Conservation (phyloP, 176 grass and related monocot genomes). For the Aegilops longissima region DNA sequence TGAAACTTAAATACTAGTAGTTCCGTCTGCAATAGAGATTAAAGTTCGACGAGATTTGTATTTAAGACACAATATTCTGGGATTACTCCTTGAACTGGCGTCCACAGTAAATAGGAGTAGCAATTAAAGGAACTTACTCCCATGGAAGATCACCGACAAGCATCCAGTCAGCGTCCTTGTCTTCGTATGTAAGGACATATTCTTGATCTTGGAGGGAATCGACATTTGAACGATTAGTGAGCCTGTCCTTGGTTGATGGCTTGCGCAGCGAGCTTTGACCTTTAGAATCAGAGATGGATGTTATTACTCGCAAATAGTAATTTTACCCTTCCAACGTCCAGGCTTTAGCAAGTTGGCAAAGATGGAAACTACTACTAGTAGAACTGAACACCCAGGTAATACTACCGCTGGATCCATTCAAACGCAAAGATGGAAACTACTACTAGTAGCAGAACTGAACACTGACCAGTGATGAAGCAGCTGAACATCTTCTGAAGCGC, state of each 20-base stretch:
- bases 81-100: neutral
- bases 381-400: neutral
- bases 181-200: constrained; percentile 76
- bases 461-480: constrained; percentile 71
- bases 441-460: too few relatives aligned
- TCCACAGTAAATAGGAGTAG: neutral
- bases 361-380: neutral
- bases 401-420: neutral
- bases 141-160: constrained; percentile 80
- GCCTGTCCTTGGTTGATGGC: constrained; percentile 42
- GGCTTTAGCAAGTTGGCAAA: neutral
- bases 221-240: constrained; percentile 40
- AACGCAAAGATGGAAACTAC: neutral
- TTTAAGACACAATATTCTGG: neutral
- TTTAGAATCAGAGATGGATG: constrained; percentile 7
- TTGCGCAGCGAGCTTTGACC: constrained; percentile 49
- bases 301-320: neutral
- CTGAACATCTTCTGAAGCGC: constrained; percentile 77
- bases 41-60: neutral
- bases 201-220: constrained; percentile 65
- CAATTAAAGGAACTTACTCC: constrained; percentile 50
- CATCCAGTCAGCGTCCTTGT: constrained; percentile 85
- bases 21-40: neutral
- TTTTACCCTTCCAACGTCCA: neutral
- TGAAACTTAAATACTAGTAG: neutral